A percentile compares a stretch with the other conserved stretches of the same genome.
These are phyloP conservation scores for Starmerella khaoyaiensis DNA, from an alignment of 805 yeast species.

Conservation along the genomic window DNA sequence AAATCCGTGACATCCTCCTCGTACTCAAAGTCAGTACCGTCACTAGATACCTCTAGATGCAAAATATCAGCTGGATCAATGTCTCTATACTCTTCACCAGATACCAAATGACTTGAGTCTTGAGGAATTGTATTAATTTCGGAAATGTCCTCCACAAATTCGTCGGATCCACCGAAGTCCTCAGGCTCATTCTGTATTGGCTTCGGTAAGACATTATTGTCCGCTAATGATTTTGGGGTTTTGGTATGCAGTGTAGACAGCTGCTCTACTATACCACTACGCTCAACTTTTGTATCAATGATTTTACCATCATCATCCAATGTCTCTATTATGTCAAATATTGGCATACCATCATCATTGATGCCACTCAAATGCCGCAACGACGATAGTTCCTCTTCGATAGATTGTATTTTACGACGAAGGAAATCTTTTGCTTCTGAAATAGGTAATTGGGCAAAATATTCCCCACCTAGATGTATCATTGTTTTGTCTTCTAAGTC, in stretches of 20 bases:
- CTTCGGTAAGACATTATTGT: neutral
- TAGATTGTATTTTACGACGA: conserved; percentile 9
- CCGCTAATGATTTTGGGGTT: neutral
- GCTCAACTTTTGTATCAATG: conserved; percentile 34
- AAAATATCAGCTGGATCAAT: conserved; percentile 22
- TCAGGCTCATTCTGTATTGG: too few species aligned
- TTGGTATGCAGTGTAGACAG: neutral
- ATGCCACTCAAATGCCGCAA: conserved; percentile 16
- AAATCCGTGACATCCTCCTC: conserved; percentile 47
- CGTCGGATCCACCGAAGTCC: too few species aligned
- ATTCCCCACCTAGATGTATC: conserved; percentile 25
- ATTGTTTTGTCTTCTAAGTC: conserved; percentile 10
- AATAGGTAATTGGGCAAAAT: conserved; percentile 21
- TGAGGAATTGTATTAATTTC: too few species aligned
- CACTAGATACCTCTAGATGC: conserved; percentile 22
- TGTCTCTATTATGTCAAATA: conserved; percentile 75
- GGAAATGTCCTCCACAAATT: too few species aligned
- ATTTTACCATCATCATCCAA: conserved; percentile 76
- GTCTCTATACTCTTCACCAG: conserved; percentile 13
- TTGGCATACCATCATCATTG: conserved; percentile 42
- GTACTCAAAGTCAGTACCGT: too few species aligned
- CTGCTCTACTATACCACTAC: conserved; percentile 19
- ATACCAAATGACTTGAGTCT: neutral
- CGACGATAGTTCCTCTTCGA: conserved; percentile 13
- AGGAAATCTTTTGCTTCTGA: conserved; percentile 19